Percentiles rank a stretch among this genome's conserved stretches.
phyloP scores from a whole-genome alignment of 2,329 filamentous ascomycete species.

The Colletotrichum lini region DNA sequence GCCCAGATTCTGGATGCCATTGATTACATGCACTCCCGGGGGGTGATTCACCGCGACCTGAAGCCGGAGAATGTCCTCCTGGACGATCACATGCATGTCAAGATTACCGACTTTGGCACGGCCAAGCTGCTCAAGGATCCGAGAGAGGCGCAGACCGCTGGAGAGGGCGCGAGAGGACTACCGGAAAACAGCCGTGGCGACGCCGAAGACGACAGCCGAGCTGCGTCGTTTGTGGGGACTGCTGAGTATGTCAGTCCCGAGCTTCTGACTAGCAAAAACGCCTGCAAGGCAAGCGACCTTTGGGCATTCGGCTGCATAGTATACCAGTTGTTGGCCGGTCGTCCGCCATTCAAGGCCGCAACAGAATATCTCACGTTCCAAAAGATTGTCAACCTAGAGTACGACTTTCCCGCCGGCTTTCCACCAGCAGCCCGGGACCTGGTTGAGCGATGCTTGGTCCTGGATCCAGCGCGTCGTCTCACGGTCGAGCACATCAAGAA shows the following conservation, averaged over 20 bases:
- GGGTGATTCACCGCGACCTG: constrained; percentile 95
- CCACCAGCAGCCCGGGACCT: constrained; percentile 88
- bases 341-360: constrained; percentile 94
- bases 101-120: constrained; percentile 98
- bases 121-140: constrained; percentile 87
- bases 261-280: constrained; percentile 95
- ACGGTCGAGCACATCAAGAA: constrained; percentile 98
- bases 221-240: constrained; percentile 96
- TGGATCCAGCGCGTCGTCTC: constrained; percentile 87
- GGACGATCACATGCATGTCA: constrained; percentile 96
- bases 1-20: constrained; percentile 97
- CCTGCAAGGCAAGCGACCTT: constrained; percentile 96
- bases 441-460: constrained; percentile 89
- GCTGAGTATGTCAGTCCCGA: constrained; percentile 99
- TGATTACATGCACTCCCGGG: constrained; percentile 97
- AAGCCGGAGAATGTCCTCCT: constrained; percentile 98
- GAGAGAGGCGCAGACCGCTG: constrained; percentile 61
- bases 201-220: constrained; percentile 76
- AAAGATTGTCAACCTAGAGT: constrained; percentile 95
- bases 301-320: constrained; percentile 99
- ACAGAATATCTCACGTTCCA: constrained; percentile 99
- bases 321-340: constrained; percentile 94
- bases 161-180: constrained; percentile 55
- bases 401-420: constrained; percentile 92
- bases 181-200: constrained; percentile 54